Base-by-base conservation (phyloP, 305 asterid genomes). In the Nicotiana rustica region DNA sequence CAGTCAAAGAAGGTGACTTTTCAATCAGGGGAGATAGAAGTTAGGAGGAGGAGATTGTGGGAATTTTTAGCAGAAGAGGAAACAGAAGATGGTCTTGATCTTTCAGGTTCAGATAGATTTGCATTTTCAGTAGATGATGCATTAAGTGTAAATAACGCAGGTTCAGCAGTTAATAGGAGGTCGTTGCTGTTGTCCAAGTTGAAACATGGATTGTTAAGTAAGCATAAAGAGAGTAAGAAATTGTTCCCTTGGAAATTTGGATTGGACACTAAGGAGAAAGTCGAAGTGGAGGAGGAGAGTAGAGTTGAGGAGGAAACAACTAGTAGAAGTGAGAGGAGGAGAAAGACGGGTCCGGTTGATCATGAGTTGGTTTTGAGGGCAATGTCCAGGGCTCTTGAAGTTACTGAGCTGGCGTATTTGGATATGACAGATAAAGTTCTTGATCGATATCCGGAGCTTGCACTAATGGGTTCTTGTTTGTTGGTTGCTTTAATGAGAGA, bases 91-190 rank as follows among this genome's bases (percentile, higher is more conserved):
- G 99, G 99, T 66, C 96, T 96, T 64, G 98, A 96, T 93, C 92
- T 96, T 78, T 96, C 99, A 0, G 99, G 99, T 79, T 94, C 99
- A n/a, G 97, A 94, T 85, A 91, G 99, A 83, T 96, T 96, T 83
- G 98, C 98, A 25, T 96, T 96, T 90, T 93, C 99, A 0, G 98
- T 96, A 56, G 97, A 94, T 81, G 98, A 96, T 85, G 99, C 99
- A 14, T 85, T 93, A 82, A 94, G 97, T 65, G 95, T 95, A 85
- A 94, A 90, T 25, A 86, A 84, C 82, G 94, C 97, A 55, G 98
- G 96, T 82, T 90, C 98, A 80, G 97, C 96, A 1, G 94, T 87
- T 87, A 90, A 86, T 87, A 88, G 97, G 84, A 91, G 98, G 87
- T 96, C 98, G 9, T 86, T 96, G 84, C 81, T 96, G 86, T 85